Evolutionary conservation across 1,139 yeast species (phyloP), one percentile per base, ranked within the genome.

Genomic region (Taphrina sp.): DNA sequence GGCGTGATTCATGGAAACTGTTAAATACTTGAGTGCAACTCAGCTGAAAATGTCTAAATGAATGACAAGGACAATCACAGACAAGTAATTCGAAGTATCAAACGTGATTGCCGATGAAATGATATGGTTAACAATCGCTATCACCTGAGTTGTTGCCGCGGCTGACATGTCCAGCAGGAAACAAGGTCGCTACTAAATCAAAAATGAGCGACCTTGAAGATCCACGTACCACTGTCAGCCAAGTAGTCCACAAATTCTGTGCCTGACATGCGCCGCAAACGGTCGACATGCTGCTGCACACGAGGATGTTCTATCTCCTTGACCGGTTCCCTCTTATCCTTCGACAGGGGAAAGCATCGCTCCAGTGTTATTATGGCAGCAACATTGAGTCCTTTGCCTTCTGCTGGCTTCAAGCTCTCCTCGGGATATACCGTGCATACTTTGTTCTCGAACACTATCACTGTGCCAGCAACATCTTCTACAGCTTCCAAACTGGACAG

Each of bases 301-400:
- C 84, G 70, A 2, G 84, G 85, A 66, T 83, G 90, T 59, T 80
- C 78, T 10, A 90, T 85, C 68, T 90, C 96, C 60, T 81, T 80
- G 53, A 90, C 80, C 1, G 89, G 85, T 64, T 82, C 74, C 63
- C 83, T 79, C 31, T 86, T 85, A 59, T 83, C 85, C 65, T 80
- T 83, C 56, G 86, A 77, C 22, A 78, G 70, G 17, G 96, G 95
- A 71, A 79, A 90, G 66, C 95, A 84, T 14, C 83, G 82, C 62
- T 84, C 85, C 55, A 90, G 72, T 1, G 92, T 79, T 56, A 90
- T 80, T 58, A 77, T 76, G 3, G 88, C 86, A 1, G 84, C 82
- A 36, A 85, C 76, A 66, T 92, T 90, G 59, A 92, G 76, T 0
- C 95, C 97, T 65, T 85, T 86, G 10, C 96, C 96, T 54, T 74